Conservation (phyloP, 2,329 filamentous ascomycete genomes). For the Cercospora zeae-maydis region DNA sequence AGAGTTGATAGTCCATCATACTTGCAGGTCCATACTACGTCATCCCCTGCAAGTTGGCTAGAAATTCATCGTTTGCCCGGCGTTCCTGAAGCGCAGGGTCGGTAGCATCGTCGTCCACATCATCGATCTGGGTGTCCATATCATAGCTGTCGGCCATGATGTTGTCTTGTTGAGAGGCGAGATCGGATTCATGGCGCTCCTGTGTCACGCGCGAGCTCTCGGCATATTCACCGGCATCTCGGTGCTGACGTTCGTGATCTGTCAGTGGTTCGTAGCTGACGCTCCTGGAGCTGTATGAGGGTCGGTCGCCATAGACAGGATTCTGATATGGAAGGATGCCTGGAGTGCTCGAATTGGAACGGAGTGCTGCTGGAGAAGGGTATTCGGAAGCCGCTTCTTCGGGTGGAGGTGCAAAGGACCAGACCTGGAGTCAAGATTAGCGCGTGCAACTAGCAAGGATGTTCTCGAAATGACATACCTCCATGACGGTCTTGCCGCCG, state of each 20-base stretch:
- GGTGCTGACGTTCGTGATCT: neutral
- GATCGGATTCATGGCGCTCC: neutral
- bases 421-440: constrained; percentile 60
- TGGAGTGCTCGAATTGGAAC: constrained; percentile 17
- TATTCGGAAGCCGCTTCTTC: constrained; percentile 36
- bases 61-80: constrained; percentile 7
- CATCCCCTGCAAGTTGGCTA: constrained; percentile 9
- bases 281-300: constrained; percentile 18
- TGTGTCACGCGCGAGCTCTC: constrained; percentile 7
- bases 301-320: constrained; percentile 30
- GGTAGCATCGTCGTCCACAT: neutral
- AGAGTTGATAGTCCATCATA: neutral
- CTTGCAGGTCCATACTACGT: neutral
- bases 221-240: constrained; percentile 9
- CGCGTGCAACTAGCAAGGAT: neutral
- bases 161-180: constrained; percentile 3
- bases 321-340: constrained; percentile 30
- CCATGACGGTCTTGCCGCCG: constrained; percentile 87
- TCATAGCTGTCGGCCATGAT: constrained; percentile 9
- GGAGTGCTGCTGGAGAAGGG: constrained; percentile 14
- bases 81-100: constrained; percentile 2
- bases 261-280: constrained; percentile 4
- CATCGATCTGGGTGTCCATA: neutral
- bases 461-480: constrained; percentile 54
- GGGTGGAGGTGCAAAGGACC: constrained; percentile 88